Conservation (phyloP, 495 filamentous ascomycete species). For the Wilcoxina mikolae region DNA sequence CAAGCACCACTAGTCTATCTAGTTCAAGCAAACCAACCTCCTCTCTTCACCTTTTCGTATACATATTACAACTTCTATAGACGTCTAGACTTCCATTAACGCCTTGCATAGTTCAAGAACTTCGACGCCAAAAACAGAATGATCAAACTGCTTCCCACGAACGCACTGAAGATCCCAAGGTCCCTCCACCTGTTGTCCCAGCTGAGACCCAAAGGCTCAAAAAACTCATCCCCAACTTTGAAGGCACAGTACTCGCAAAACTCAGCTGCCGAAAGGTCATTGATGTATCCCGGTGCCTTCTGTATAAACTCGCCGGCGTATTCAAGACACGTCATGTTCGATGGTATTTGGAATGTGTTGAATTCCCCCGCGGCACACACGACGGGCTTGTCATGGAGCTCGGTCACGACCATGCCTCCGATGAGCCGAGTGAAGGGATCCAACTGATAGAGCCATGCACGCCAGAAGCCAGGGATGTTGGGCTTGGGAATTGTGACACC, state of each 20-base stretch:
- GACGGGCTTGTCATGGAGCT: constrained; percentile 51
- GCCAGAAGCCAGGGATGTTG: constrained; percentile 65
- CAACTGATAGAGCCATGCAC: constrained; percentile 59
- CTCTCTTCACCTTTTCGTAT: too few species aligned
- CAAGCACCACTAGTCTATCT: too few species aligned
- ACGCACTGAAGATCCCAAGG: constrained; percentile 58
- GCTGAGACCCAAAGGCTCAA: constrained; percentile 43
- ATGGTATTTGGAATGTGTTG: constrained; percentile 47
- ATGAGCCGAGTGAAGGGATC: constrained; percentile 77
- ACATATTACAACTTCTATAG: too few species aligned
- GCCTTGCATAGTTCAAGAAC: constrained; percentile 6
- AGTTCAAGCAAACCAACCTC: too few species aligned
- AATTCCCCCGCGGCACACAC: constrained; percentile 42
- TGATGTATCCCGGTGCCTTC: constrained; percentile 53
- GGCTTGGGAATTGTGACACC: constrained; percentile 64
- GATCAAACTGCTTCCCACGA: constrained; percentile 44
- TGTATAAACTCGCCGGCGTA: constrained; percentile 51
- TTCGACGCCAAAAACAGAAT: constrained; percentile 49
- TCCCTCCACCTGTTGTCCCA: constrained; percentile 64
- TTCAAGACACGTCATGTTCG: constrained; percentile 47
- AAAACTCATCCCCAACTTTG: constrained; percentile 65
- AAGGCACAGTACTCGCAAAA: constrained; percentile 66
- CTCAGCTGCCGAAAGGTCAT: constrained; percentile 39
- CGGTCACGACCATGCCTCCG: constrained; percentile 60
- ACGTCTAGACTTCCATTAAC: too few species aligned